Base-by-base conservation (phyloP, 495 filamentous ascomycete species). In the Hypoxylon subgilvum region DNA sequence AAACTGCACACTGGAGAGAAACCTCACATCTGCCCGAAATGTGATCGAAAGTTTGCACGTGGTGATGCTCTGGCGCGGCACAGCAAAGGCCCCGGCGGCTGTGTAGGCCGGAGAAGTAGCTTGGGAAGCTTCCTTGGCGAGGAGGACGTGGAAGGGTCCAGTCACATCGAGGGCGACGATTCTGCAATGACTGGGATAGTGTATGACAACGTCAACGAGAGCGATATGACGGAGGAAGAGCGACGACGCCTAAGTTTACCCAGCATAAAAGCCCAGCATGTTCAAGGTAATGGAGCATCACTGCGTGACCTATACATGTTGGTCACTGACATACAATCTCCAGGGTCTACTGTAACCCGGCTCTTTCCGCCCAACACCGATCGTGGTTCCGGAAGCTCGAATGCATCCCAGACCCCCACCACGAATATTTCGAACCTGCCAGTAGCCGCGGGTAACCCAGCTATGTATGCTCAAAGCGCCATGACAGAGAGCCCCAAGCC, bases 1-100 rank as follows among this genome's bases (percentile, higher is more conserved):
- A 97, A 97, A 71, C 82, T 99, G 13, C 94, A 99, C 69, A 97
- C 95, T 10, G 94, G 94, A 12, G 94, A 99, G 74, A 86, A 95
- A 58, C 92, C 92, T 8, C 94, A 97, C 65, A 88, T 91, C 8
- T 99, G 94, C 62, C 86, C 88, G 22, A 96, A 93, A 69, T 98
- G 94, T 67, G 90, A 93, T 32, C 84, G 94, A 45, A 87, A 90
- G 47, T 99, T 99, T 75, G 94, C 94, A 22, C 88, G 94, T 52
- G 94, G 94, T 4, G 94, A 99, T 74, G 94, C 94, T 12, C 74
- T 99, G 18, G 94, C 94, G 22, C 84, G 94, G 39, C 94, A 99
- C 69, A 94, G 89, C 66, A 97, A 97, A 72, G 94, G 95, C 16
- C 90, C 93, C 60, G 94, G 93, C 22, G 94, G 94, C 23, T 99